Percentiles rank a stretch among this genome's conserved stretches.
Conservation (phyloP, 768 basidiomycete species). For the Pleurotus cornucopiae region DNA sequence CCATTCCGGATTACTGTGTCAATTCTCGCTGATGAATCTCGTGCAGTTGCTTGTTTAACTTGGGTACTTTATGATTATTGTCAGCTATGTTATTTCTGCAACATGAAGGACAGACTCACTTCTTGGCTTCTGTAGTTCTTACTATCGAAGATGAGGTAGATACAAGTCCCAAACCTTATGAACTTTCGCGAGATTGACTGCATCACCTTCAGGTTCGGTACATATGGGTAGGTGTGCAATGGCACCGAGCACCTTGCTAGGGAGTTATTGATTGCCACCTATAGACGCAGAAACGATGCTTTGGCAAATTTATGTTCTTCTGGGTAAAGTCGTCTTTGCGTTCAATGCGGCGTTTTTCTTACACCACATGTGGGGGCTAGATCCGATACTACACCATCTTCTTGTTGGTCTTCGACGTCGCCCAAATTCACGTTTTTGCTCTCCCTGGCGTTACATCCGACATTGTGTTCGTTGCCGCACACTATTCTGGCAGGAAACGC, state of each 20-base stretch:
- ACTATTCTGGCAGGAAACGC: neutral
- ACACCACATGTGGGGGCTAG: slow-evolving; percentile 17
- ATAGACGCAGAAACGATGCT: slow-evolving; percentile 25
- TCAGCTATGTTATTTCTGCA: slow-evolving; percentile 10
- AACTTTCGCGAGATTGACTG: neutral
- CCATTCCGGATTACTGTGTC: neutral
- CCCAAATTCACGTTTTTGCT: slow-evolving; percentile 40
- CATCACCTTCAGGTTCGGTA: slow-evolving; percentile 23
- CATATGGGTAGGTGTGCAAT: slow-evolving; percentile 31
- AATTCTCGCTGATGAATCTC: neutral
- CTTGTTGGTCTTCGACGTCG: slow-evolving; percentile 37
- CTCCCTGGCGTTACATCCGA: slow-evolving; percentile 31
- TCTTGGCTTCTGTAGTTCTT: slow-evolving; percentile 17
- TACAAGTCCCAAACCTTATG: neutral
- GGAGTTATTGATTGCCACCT: neutral
- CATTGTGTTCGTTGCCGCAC: slow-evolving; percentile 24
- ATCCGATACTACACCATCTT: slow-evolving; percentile 44
- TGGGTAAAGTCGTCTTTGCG: slow-evolving; percentile 24
- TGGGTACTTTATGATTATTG: slow-evolving; percentile 35
- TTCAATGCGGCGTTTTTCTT: neutral
- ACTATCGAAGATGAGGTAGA: slow-evolving; percentile 26
- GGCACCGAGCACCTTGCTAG: neutral
- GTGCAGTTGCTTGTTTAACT: slow-evolving; percentile 26
- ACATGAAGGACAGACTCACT: neutral
- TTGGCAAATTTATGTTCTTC: slow-evolving; percentile 36